These are phyloP conservation scores for Ogataea henricii DNA, from an alignment of 805 yeast species.

Conservation along the genomic window DNA sequence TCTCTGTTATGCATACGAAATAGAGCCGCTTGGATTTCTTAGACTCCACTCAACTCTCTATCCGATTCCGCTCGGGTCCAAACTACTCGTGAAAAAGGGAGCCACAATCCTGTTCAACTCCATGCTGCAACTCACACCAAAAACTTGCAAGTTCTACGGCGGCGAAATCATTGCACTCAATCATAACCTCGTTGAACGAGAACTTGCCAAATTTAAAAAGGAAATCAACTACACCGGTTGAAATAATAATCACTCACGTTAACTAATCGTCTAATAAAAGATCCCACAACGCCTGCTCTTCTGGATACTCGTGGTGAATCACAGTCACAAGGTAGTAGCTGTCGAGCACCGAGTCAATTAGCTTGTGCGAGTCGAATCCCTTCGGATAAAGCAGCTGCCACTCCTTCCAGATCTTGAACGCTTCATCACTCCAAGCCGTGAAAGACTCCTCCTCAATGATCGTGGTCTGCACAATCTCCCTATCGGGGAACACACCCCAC, in stretches of 20 bases:
- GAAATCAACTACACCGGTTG: conserved; percentile 28
- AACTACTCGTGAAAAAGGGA: conserved; percentile 51
- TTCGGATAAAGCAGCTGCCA: conserved; percentile 83
- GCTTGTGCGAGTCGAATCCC: conserved; percentile 53
- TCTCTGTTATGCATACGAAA: conserved; percentile 58
- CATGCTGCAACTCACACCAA: conserved; percentile 36
- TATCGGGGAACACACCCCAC: conserved; percentile 96
- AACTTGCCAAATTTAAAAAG: conserved; percentile 40
- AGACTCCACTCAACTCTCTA: conserved; percentile 24
- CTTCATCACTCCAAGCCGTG: conserved; percentile 95
- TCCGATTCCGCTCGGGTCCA: conserved; percentile 58
- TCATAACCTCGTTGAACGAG: conserved; percentile 31
- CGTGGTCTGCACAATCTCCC: conserved; percentile 89
- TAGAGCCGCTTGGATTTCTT: conserved; percentile 53
- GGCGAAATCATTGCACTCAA: conserved; percentile 34
- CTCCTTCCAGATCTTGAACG: conserved; percentile 85
- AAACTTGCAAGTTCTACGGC: conserved; percentile 28
- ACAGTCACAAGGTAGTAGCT: conserved; percentile 79
- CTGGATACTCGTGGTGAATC: conserved; percentile 79
- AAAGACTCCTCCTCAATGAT: conserved; percentile 91
- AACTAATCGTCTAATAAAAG: conserved; percentile 40
- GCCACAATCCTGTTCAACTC: conserved; percentile 51
- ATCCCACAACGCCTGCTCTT: conserved; percentile 79
- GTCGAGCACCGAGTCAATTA: conserved; percentile 62
- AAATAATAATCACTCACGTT: not conserved